Conservation (phyloP, 352 stramenopile species). For the Elongisporangium anandrum region DNA sequence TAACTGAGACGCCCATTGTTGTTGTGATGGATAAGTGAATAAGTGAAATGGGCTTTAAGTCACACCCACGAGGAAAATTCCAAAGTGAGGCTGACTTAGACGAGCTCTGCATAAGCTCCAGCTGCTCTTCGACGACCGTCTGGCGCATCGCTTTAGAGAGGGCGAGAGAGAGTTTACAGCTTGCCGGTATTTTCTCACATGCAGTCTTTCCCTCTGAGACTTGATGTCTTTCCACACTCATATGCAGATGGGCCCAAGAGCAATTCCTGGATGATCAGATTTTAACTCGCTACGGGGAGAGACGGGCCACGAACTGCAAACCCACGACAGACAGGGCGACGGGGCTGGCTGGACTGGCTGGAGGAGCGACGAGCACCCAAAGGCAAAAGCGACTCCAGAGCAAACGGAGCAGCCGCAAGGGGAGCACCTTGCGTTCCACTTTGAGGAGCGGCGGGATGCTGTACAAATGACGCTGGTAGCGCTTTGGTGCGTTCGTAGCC, state of each 20-base stretch:
- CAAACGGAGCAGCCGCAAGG: background rate
- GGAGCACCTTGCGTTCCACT: background rate
- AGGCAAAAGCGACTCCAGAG: background rate
- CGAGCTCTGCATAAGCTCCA: background rate
- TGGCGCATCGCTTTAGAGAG: background rate
- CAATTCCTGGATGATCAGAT: background rate
- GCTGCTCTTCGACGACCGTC: background rate
- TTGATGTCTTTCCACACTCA: background rate
- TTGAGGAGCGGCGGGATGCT: background rate
- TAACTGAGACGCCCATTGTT: background rate
- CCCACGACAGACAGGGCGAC: background rate
- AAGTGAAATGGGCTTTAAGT: background rate
- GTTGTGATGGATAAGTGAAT: background rate
- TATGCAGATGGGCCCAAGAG: background rate
- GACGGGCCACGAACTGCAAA: background rate
- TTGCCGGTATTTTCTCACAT: constrained; percentile 3
- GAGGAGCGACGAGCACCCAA: background rate
- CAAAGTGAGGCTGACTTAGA: background rate
- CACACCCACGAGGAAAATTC: background rate
- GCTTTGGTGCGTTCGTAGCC: background rate
- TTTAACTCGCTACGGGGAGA: background rate
- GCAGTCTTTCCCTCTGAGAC: background rate
- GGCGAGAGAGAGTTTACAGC: background rate
- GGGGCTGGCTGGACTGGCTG: background rate
- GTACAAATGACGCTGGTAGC: background rate